These are phyloP conservation scores for Auricularia heimuer DNA, from an alignment of 768 basidiomycete species.

Conservation along the genomic window DNA sequence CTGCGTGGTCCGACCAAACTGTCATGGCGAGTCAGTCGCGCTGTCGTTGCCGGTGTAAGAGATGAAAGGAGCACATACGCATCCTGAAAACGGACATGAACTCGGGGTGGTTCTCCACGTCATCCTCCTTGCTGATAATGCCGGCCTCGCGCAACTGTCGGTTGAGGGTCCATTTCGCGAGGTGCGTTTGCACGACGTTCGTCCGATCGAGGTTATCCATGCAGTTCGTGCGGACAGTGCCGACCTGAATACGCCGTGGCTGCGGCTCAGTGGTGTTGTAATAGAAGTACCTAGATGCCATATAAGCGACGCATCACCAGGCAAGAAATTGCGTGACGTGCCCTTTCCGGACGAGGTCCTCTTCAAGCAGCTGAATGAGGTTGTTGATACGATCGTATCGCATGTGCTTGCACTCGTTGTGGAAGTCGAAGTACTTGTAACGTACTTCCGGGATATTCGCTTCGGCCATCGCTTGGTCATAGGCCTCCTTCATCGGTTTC, in stretches of 20 bases:
- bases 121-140: conserved; percentile 53
- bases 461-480: conserved; percentile 65
- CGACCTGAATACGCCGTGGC: conserved; percentile 54
- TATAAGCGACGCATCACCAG: background rate
- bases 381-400: conserved; percentile 87
- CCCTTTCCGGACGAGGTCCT: conserved; percentile 63
- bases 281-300: conserved; percentile 60
- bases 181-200: conserved; percentile 87
- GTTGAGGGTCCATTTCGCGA: conserved; percentile 79
- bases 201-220: conserved; percentile 97
- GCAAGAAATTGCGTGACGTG: conserved; percentile 20
- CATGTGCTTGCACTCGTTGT: conserved; percentile 89
- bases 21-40: background rate
- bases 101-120: conserved; percentile 71
- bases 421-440: conserved; percentile 97
- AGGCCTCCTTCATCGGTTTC: conserved; percentile 89
- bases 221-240: conserved; percentile 87
- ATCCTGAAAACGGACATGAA: conserved; percentile 62
- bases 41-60: background rate
- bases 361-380: conserved; percentile 65
- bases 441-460: conserved; percentile 58
- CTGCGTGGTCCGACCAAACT: conserved; percentile 99
- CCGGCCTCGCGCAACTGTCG: conserved; percentile 66
- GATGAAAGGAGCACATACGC: background rate
- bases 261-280: conserved; percentile 38